Evolutionary conservation across 768 basidiomycete species (phyloP).

Genomic region (Tubosaeta sp.): DNA sequence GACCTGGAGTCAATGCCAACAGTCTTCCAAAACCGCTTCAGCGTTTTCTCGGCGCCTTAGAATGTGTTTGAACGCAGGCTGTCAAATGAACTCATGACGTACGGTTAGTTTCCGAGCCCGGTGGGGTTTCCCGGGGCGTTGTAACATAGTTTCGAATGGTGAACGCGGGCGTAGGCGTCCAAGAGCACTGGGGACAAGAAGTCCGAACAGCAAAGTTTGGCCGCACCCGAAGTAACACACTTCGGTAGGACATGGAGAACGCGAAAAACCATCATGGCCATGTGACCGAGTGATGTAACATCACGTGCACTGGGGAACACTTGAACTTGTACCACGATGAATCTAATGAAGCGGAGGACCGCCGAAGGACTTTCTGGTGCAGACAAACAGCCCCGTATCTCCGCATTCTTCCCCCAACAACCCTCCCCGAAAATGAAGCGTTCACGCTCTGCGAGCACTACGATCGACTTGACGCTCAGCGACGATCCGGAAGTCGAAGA

Average conservation of each 20-base stretch:
- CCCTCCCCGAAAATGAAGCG: slow-evolving; percentile 28
- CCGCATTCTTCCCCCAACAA: slow-evolving; percentile 36
- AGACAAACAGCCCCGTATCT: slow-evolving; percentile 36
- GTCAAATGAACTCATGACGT: slow-evolving; percentile 17
- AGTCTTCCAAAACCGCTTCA: slow-evolving; percentile 92
- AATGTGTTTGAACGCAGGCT: slow-evolving; percentile 3
- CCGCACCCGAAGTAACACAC: slow-evolving; percentile 2
- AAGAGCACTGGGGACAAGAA: neutral
- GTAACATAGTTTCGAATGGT: slow-evolving; percentile 12
- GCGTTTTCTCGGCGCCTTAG: slow-evolving; percentile 78
- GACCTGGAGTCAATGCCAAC: slow-evolving; percentile 69
- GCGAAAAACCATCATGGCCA: slow-evolving; percentile 13
- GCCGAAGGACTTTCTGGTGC: neutral
- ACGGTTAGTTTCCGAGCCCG: slow-evolving; percentile 65
- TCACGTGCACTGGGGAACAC: slow-evolving; percentile 15
- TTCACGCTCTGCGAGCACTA: slow-evolving; percentile 15
- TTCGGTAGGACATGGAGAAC: slow-evolving; percentile 11
- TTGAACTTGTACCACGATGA: neutral
- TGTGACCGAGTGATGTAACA: slow-evolving; percentile 22
- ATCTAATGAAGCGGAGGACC: slow-evolving; percentile 20
- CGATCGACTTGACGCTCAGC: slow-evolving; percentile 51
- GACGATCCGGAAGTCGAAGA: slow-evolving; percentile 33
- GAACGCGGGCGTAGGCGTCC: neutral
- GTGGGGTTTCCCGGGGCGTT: slow-evolving; percentile 37
- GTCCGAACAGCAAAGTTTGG: slow-evolving; percentile 1